Percentiles rank a stretch among this genome's conserved stretches.
Evolutionary conservation across 176 grass and related monocot genomes (phyloP).

Genomic region (Juncus inflexus): DNA sequence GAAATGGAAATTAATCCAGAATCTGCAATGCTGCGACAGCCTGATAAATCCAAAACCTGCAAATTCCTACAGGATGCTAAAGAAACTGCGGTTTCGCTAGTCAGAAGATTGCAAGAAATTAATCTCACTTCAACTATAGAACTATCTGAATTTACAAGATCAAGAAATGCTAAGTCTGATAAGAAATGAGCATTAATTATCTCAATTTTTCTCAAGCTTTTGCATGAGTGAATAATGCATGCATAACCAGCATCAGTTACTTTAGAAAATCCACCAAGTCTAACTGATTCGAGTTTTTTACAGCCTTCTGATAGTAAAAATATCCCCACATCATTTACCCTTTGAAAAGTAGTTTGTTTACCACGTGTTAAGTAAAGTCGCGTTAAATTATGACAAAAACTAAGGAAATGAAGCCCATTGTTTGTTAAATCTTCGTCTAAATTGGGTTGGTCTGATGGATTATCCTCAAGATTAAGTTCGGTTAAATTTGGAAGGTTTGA

Average conservation of each 20-base stretch:
- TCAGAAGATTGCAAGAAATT: slow-evolving; percentile 68
- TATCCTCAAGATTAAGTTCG: slow-evolving; percentile 84
- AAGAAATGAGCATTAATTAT: slow-evolving; percentile 58
- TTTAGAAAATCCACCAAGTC: slow-evolving; percentile 80
- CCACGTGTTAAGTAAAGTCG: slow-evolving; percentile 61
- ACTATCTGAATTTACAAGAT: slow-evolving; percentile 62
- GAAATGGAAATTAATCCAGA: slow-evolving; percentile 67
- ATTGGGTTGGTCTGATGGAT: slow-evolving; percentile 42
- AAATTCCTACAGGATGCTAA: slow-evolving; percentile 71
- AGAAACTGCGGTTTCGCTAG: slow-evolving; percentile 72
- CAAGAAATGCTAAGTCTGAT: slow-evolving; percentile 81
- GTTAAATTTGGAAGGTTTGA: slow-evolving; percentile 47
- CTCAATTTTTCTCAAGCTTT: slow-evolving; percentile 76
- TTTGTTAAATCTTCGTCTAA: slow-evolving; percentile 68
- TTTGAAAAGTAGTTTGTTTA: slow-evolving; percentile 58
- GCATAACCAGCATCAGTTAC: slow-evolving; percentile 92
- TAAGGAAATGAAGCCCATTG: slow-evolving; percentile 65
- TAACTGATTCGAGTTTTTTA: slow-evolving; percentile 76
- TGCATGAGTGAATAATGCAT: slow-evolving; percentile 73
- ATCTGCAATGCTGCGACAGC: slow-evolving; percentile 79
- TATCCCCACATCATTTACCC: slow-evolving; percentile 87
- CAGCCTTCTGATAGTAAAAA: slow-evolving; percentile 81
- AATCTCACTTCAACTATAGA: slow-evolving; percentile 74
- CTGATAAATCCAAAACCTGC: slow-evolving; percentile 74
- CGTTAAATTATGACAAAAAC: slow-evolving; percentile 65